Percentiles rank a stretch among this genome's conserved stretches.
phyloP scores from a whole-genome alignment of 2,329 filamentous ascomycete genomes.

The Fulvia fulva region DNA sequence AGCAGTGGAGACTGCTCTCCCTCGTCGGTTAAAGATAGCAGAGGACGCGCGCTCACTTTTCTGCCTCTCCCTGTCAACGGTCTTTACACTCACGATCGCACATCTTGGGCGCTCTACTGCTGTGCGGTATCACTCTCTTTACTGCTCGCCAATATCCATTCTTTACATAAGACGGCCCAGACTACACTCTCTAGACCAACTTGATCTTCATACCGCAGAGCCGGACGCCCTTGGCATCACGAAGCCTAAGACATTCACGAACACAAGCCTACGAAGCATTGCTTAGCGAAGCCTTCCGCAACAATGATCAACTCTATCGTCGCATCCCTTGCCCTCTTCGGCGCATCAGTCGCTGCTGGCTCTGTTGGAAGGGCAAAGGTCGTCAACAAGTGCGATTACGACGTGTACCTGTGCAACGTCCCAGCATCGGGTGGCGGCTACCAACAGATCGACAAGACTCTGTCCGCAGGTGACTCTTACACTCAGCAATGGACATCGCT shows the following conservation, averaged over 20 bases:
- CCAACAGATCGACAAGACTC: conserved; percentile 24
- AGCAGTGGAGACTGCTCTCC: conserved; percentile 6
- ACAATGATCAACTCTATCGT: conserved; percentile 22
- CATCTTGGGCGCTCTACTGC: conserved; percentile 31
- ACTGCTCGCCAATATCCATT: conserved; percentile 22
- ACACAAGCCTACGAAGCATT: conserved; percentile 4
- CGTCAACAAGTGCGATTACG: conserved; percentile 33
- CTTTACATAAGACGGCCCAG: conserved; percentile 21
- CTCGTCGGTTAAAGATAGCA: conserved; percentile 36
- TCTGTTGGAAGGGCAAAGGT: conserved; percentile 29
- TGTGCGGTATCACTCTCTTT: conserved; percentile 35
- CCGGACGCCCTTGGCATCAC: not conserved
- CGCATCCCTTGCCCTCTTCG: conserved; percentile 24
- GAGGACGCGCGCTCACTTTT: conserved; percentile 25
- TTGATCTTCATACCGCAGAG: not conserved
- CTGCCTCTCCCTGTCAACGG: conserved; percentile 17
- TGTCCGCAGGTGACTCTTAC: conserved; percentile 27
- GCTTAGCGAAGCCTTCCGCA: conserved; percentile 3
- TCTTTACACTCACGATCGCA: conserved; percentile 26
- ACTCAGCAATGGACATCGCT: conserved; percentile 34
- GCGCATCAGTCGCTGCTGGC: conserved; percentile 20
- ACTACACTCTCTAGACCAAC: conserved; percentile 23
- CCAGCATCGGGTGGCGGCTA: conserved; percentile 29
- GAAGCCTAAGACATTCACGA: conserved; percentile 3
- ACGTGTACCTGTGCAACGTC: conserved; percentile 29